Base-by-base conservation (phyloP, 192 early-diverging fungal genomes). In the Coemansia furcata region DNA sequence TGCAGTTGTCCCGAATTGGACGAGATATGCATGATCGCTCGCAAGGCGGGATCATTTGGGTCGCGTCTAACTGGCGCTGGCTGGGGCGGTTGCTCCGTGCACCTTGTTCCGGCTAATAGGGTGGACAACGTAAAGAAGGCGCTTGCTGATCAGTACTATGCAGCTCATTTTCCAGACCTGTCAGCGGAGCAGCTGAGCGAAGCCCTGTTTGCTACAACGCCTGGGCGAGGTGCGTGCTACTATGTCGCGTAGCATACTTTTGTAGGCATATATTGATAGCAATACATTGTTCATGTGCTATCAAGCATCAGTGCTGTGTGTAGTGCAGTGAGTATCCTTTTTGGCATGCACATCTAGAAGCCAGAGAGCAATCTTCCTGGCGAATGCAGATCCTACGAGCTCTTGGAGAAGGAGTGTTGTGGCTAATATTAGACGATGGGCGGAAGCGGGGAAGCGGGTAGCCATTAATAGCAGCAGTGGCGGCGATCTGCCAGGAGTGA, bases 1-100 rank as follows among this genome's bases (percentile, higher is more conserved):
- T 98, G 77, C 77, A 96, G 59, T 82, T 91, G 93, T 62, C 80
- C 85, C 33, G 95, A 98, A 73, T 58, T 98, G 19, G 92, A 98
- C 59, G 89, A 92, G 44, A 62, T 98, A 12, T 88, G 88, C 21
- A 42, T 46, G 1, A 71, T 93, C 68, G 89, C 88, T 35, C 85
- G 85, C 38, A 66, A 67, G 10, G 72, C 87, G 14, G 95, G 95
- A 7, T 87, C 94, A 9, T 79, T 86, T 62, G 95, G 95, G 26
- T 91, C 92, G 32, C 80, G 95, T 30, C 84, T 97, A 47, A 96
- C 94, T 4, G 95, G 97, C 14, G 97, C 97, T 42, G 97, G 97
- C 12, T 96, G 93, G 94, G 93, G 93, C 49, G 92, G 94, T 9
- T 93, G 93, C 74, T 90, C 92, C 0, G 95, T 97, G 21, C 88